Evolutionary conservation across 345 rosid genomes (phyloP).

Genomic region (Populus euphratica): DNA sequence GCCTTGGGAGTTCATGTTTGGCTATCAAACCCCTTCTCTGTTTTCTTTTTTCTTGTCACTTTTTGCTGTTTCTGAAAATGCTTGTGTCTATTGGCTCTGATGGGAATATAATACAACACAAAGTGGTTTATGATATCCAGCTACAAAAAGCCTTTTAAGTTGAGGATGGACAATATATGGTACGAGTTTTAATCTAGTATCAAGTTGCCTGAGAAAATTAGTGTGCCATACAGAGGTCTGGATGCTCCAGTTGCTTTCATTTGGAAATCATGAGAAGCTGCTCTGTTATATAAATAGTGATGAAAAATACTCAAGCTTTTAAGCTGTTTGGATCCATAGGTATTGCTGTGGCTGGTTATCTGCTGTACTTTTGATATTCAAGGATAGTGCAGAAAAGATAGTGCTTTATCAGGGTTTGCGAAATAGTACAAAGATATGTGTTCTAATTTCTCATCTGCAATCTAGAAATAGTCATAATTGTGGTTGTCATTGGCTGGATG

Average conservation of each 20-base stretch:
- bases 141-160: not conserved
- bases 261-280: constrained; percentile 2
- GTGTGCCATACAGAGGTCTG: not conserved
- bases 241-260: not conserved
- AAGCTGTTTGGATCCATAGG: not conserved
- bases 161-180: not conserved
- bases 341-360: not conserved
- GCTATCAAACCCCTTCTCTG: not conserved
- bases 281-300: not conserved
- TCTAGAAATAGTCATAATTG: not conserved
- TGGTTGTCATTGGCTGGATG: not conserved
- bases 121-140: not conserved
- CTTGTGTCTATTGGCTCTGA: not conserved
- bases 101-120: not conserved
- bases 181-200: not conserved
- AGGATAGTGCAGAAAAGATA: not conserved
- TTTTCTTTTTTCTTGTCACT: not conserved
- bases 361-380: not conserved
- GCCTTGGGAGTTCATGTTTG: not conserved
- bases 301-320: not conserved
- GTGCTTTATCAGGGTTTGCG: not conserved
- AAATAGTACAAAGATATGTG: not conserved
- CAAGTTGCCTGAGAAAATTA: not conserved
- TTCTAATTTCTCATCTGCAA: not conserved
- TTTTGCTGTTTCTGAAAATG: not conserved